Percentiles rank a stretch among this genome's conserved stretches.
Evolutionary conservation across 371 early-diverging fungal species (phyloP).

Genomic region (Rhizopus delemar): DNA sequence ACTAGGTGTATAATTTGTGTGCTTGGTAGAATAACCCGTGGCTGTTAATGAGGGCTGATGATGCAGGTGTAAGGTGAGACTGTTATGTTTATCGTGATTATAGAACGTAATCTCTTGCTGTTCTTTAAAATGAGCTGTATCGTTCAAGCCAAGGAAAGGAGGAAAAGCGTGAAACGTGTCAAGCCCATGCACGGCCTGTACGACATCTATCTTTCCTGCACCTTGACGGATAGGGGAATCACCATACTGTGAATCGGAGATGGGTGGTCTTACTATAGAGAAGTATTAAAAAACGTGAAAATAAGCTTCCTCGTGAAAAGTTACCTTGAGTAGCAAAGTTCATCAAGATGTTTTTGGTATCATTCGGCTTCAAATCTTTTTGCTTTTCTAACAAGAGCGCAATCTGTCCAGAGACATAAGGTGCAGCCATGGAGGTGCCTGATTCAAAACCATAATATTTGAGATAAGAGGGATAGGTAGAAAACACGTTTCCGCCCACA

Average conservation of each 20-base stretch:
- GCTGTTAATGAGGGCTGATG: conserved; percentile 42
- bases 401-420: conserved; percentile 65
- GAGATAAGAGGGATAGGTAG: conserved; percentile 52
- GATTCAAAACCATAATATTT: conserved; percentile 59
- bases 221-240: conserved; percentile 63
- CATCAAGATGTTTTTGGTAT: conserved; percentile 30
- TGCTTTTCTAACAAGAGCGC: conserved; percentile 49
- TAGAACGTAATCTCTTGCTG: conserved; percentile 48
- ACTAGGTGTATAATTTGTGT: conserved; percentile 1
- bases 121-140: conserved; percentile 43
- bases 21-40: conserved; percentile 21
- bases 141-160: conserved; percentile 64
- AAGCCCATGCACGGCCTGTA: conserved; percentile 54
- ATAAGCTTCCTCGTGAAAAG: conserved; percentile 1
- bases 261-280: conserved; percentile 26
- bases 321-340: conserved; percentile 44
- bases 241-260: conserved; percentile 25
- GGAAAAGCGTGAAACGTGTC: conserved; percentile 56
- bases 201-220: conserved; percentile 69
- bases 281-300: too few relatives aligned
- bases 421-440: conserved; percentile 65
- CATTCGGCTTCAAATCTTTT: conserved; percentile 21
- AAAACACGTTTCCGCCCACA: conserved; percentile 71
- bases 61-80: conserved; percentile 27
- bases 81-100: conserved; percentile 53